A percentile compares a stretch with the other conserved stretches of the same genome.
Conservation (phyloP, 2,329 filamentous ascomycete genomes). For the Ceratocystis albifundus region DNA sequence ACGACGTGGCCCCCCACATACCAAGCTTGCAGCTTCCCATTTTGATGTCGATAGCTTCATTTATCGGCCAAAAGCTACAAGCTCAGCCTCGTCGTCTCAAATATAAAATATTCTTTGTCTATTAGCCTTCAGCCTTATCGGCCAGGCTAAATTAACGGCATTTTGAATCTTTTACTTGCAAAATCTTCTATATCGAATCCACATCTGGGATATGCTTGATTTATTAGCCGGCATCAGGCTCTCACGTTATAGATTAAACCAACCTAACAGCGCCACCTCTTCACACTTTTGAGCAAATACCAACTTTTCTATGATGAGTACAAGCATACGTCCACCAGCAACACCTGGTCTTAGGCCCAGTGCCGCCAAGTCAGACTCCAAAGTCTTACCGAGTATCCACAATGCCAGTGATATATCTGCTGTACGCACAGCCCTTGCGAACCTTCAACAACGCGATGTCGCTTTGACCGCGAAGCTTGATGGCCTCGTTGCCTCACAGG, state of each 20-base stretch:
- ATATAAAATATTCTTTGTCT: not conserved
- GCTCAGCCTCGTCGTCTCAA: not conserved
- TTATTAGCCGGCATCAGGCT: not conserved
- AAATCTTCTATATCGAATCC: not conserved
- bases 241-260: not conserved
- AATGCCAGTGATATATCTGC: conserved; percentile 65
- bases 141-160: not conserved
- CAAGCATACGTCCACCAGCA: conserved; percentile 9
- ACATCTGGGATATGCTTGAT: not conserved
- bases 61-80: not conserved
- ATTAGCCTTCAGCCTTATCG: not conserved
- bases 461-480: conserved; percentile 63
- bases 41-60: conserved; percentile 13
- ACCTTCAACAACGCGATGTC: conserved; percentile 65
- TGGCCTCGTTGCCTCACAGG: conserved; percentile 66
- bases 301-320: conserved; percentile 19
- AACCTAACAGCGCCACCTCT: not conserved
- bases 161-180: not conserved
- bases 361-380: conserved; percentile 23
- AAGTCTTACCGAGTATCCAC: conserved; percentile 40
- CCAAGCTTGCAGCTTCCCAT: conserved; percentile 2
- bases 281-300: conserved; percentile 20
- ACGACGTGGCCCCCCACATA: conserved; percentile 9
- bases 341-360: conserved; percentile 21
- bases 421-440: conserved; percentile 63